These are phyloP conservation scores for Rhypophila decipiens DNA, from an alignment of 495 filamentous ascomycete genomes.

Conservation along the genomic window DNA sequence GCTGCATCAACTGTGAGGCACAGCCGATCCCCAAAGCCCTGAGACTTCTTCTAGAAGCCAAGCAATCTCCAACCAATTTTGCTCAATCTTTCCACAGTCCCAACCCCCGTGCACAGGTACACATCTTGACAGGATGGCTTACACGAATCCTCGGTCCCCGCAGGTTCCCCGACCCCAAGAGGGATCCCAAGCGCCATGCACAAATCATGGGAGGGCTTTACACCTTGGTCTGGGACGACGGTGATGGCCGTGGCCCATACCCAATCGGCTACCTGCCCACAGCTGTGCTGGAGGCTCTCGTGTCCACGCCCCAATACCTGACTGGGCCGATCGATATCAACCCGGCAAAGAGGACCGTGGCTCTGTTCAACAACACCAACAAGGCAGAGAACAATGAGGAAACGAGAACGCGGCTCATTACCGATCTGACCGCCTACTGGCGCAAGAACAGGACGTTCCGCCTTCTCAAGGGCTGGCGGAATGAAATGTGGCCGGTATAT, in stretches of 20 bases:
- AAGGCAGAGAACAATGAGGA: constrained; percentile 34
- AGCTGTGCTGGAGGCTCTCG: constrained; percentile 50
- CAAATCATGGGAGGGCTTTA: constrained; percentile 46
- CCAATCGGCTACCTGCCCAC: constrained; percentile 59
- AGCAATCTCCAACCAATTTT: neutral
- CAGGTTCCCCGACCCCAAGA: constrained; percentile 65
- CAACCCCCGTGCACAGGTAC: neutral
- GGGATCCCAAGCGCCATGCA: constrained; percentile 44
- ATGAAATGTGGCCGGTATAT: constrained; percentile 83
- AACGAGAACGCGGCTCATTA: constrained; percentile 56
- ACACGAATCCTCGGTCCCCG: neutral
- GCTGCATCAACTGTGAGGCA: neutral
- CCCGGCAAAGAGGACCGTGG: constrained; percentile 19
- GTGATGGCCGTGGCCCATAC: constrained; percentile 40
- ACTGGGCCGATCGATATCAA: constrained; percentile 50
- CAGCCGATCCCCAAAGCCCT: too few relatives aligned
- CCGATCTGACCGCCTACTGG: constrained; percentile 55
- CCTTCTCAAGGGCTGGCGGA: constrained; percentile 74
- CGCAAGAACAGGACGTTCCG: constrained; percentile 58
- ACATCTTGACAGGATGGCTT: neutral
- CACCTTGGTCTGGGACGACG: constrained; percentile 46
- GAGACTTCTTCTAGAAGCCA: too few relatives aligned
- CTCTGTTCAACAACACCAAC: constrained; percentile 14
- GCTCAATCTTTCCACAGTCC: neutral
- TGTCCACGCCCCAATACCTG: constrained; percentile 38